Base-by-base conservation (phyloP, 805 yeast genomes). In the Danielia reshetovae region DNA sequence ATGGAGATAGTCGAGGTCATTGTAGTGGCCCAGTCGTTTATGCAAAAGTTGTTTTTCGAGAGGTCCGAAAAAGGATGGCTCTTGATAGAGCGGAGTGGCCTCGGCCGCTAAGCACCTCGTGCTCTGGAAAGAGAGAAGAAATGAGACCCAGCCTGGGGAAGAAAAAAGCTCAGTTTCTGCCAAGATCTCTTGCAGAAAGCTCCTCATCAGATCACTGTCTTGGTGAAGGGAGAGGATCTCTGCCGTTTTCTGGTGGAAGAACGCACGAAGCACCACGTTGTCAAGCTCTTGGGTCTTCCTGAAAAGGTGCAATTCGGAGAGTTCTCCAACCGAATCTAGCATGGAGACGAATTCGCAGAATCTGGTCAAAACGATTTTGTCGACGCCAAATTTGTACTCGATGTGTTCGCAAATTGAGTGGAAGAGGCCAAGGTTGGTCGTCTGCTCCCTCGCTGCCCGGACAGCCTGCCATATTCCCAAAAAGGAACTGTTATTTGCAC, bases 391-490 rank as follows among this genome's bases (percentile, higher is more conserved):
- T 18, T 42, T 46, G 35, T 46, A 46, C 27, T 42, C 42, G 11
- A 55, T 32, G 7, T 47, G 19, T 25, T 57, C 60, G 7, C 46
- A 29, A 4, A 58, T 39, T 11, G 54, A 42, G 14, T 34, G 19
- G 14, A 35, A 42, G 13, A 54, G 32, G 23, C 45, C 42, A 7
- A 27, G 35, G 28, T 36, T 48, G 22, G 40, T 21, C 7, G 43
- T 24, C 4, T 24, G 25, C 7, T 32, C 24, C 3, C 44, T 47
- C 7, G 55, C 51, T 3, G 58, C 51, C 4, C 48, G 18, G 3
- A 65, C 35, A 2, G 60, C 49, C 26, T 48, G 48, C 42, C 54
- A 49, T 1, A 57, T 28, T 1, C 67, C 65, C 27, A 63, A 44
- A 4, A 33, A 34, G n/a, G 42, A 10, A 31, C 55, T 49, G 24